A percentile compares a stretch with the other conserved stretches of the same genome.
phyloP scores from a whole-genome alignment of 805 yeast species.

The Ogataea sp. region DNA sequence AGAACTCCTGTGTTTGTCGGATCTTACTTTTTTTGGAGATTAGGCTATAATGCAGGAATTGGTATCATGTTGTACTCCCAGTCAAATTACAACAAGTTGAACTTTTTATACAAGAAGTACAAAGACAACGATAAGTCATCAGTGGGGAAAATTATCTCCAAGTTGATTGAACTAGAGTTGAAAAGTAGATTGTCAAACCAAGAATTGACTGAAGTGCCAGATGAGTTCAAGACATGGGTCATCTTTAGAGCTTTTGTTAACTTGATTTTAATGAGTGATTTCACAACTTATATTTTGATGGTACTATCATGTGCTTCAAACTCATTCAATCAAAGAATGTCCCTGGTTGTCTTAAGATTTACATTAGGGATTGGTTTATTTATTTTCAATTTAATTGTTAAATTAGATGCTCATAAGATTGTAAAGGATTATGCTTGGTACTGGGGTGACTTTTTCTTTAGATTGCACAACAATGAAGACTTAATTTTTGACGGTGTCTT shows the following conservation, averaged over 20 bases:
- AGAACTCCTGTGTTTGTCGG: conserved; percentile 35
- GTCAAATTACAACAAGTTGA: conserved; percentile 49
- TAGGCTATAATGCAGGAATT: conserved; percentile 72
- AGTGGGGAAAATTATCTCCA: conserved; percentile 23
- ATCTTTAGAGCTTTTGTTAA: conserved; percentile 74
- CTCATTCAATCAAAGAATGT: conserved; percentile 29
- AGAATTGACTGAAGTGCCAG: conserved; percentile 34
- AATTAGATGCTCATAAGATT: conserved; percentile 79
- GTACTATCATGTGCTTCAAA: conserved; percentile 38
- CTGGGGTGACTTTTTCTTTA: conserved; percentile 90
- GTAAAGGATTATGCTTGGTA: conserved; percentile 91
- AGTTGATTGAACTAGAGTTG: conserved; percentile 37
- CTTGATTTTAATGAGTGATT: conserved; percentile 77
- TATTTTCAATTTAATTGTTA: conserved; percentile 75
- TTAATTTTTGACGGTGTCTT: conserved; percentile 83
- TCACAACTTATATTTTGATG: conserved; percentile 61
- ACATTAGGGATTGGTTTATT: conserved; percentile 52
- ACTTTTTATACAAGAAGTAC: conserved; percentile 24
- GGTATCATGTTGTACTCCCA: conserved; percentile 63
- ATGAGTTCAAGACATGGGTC: conserved; percentile 79
- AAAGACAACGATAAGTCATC: conserved; percentile 10
- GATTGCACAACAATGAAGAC: conserved; percentile 56
- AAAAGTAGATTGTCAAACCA: neutral
- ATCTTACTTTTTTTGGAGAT: conserved; percentile 67
- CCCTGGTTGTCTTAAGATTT: conserved; percentile 43